These are phyloP conservation scores for Harringtonia aguacate DNA, from an alignment of 2,329 filamentous ascomycete species.

Conservation along the genomic window DNA sequence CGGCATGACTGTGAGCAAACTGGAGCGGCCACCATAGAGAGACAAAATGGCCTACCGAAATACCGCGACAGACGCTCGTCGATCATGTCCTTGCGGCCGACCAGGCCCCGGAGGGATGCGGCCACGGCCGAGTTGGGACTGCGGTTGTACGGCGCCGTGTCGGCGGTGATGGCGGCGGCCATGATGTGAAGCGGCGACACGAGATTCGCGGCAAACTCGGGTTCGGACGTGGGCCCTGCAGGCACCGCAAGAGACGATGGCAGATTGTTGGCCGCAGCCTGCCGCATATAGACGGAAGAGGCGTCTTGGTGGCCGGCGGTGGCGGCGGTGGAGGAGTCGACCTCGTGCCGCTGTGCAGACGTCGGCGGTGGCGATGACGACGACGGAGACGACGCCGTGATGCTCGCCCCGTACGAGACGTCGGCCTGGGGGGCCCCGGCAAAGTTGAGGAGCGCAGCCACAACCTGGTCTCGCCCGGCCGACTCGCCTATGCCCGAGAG, in stretches of 20 bases:
- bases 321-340: no score
- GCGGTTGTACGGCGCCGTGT: conserved; percentile 8
- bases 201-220: conserved; percentile 9
- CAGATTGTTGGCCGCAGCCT: no score
- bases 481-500: conserved; percentile 15
- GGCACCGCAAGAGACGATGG: neutral
- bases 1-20: neutral
- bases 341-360: no score
- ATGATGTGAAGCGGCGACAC: conserved; percentile 15
- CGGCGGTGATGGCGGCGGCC: conserved; percentile 12
- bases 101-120: conserved; percentile 2
- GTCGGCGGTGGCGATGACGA: neutral
- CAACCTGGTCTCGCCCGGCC: conserved; percentile 13
- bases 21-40: no score
- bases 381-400: neutral
- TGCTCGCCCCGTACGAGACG: neutral
- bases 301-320: no score
- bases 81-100: conserved; percentile 5
- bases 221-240: conserved; percentile 5
- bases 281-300: no score
- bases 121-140: conserved; percentile 7
- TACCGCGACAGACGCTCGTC: conserved; percentile 12
- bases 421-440: conserved; percentile 6
- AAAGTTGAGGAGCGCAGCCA: conserved; percentile 12
- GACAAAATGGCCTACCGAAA: conserved; percentile 4